Evolutionary conservation across 441 rosid genomes (phyloP), one percentile per base, ranked within the genome.

Genomic region (Erysimum cheiri): DNA sequence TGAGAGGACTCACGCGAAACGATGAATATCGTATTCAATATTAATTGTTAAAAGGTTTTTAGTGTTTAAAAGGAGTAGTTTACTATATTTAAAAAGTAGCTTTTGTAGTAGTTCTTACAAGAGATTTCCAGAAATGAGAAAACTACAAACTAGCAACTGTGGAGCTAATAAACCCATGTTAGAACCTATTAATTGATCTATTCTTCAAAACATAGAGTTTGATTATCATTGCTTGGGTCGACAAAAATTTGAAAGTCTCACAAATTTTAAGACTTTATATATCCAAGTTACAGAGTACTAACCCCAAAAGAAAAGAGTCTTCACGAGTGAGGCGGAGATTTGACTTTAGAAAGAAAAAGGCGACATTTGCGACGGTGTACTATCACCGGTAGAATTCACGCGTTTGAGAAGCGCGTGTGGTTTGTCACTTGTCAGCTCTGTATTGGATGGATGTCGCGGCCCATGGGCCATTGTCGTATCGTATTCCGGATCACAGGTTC

Each of bases 401-500:
- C 43, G 58, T 53, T n/a, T 36, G 24, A 8, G 22, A 43, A 44
- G 69, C 58, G 69, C 73, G 74, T 67, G 64, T 19, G n/a, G 15
- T 13, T 4, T 12, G 17, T 11, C 47, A 39, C 35, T 31, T 57
- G 65, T 36, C 2, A 72, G 31, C 66, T 56, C 10, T 37, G 11
- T 13, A 36, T 64, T 60, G 3, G 35, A 28, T 64, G 43, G 2
- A 47, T 57, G 44, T 44, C 2, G 13, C 57, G 53, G 73, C 73
- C 64, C 60, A 74, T 62, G 65, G 70, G 66, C 71, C 71, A 48
- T 4, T 44, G 54, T 75, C 70, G 78, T 63, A 75, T 75, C 75
- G 0, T 47, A 3, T 36, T 11, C 13, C 0, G 71, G 66, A 69
- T 74, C 74, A 69, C 56, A 14, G 4, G 60, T 57, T 75, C 78